Evolutionary conservation across 306 rosid genomes (phyloP), one percentile per base, ranked within the genome.

Genomic region (Quillaja saponaria): DNA sequence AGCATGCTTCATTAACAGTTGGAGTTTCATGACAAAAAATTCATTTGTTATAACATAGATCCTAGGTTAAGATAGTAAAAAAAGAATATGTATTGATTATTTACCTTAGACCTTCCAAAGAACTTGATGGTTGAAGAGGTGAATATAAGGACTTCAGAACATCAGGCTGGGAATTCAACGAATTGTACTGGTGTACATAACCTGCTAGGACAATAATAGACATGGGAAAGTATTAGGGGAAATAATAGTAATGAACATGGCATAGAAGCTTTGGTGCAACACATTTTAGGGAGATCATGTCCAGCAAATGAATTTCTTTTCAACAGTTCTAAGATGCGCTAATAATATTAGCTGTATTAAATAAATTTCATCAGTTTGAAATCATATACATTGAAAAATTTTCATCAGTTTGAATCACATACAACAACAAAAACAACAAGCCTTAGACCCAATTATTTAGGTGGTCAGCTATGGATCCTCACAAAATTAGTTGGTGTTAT

Each of bases 21-120:
- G 52, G 39, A 67, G 31, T 50, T 71, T 64, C 17, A 50, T 25
- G 40, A 63, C 34, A 31, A 16, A 13, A 17, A 13, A 17, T 54
- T 38, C 61, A 20, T 31, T 13, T 55, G 57, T 70, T 46, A 52
- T 46, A 67, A 58, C 58, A 38, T 31, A 41, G 21, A 69, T 65
- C 51, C 18, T 20, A 47, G 33, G 49, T 14, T 34, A 47, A 42
- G 56, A 58, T n/a, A 61, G 45, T 74, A 44, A 56, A 81, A 34
- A 53, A 71, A 41, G 49, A 60, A 39, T 34, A 66, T 58, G 13
- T 34, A 57, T 54, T 51, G 57, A 67, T 55, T 42, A 61, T 60
- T 72, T 82, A 79, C 99, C 99, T 94, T 82, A 94, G 82, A 78
- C 92, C 96, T 88, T 89, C 99, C 76, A 94, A 80, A 57, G 99